phyloP scores from a whole-genome alignment of 1,139 yeast species.

The Candida sanyaensis region DNA sequence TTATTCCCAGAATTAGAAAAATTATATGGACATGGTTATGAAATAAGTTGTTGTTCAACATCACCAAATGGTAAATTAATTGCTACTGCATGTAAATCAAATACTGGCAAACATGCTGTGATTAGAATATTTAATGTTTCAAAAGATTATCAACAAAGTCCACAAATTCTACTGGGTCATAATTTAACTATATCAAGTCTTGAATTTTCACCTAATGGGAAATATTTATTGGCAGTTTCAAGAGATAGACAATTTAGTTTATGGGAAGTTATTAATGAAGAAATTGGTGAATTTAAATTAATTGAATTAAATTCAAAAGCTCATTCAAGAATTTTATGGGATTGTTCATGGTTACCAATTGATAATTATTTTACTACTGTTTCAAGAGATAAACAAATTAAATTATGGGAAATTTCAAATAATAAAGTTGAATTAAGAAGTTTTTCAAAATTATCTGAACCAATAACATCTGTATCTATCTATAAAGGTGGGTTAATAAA shows the following conservation, averaged over 20 bases:
- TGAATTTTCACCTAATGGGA: slow-evolving; percentile 72
- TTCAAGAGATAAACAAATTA: slow-evolving; percentile 81
- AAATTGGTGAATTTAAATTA: slow-evolving; percentile 41
- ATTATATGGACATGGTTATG: slow-evolving; percentile 96
- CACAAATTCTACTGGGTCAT: slow-evolving; percentile 57
- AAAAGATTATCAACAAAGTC: slow-evolving; percentile 42
- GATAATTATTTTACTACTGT: slow-evolving; percentile 67
- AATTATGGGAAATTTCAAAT: slow-evolving; percentile 57
- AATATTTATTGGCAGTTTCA: slow-evolving; percentile 74
- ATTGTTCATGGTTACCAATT: slow-evolving; percentile 70
- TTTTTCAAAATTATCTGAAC: slow-evolving; percentile 43
- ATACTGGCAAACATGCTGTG: slow-evolving; percentile 81
- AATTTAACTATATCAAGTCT: slow-evolving; percentile 83
- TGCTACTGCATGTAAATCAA: slow-evolving; percentile 93
- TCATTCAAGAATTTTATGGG: slow-evolving; percentile 94
- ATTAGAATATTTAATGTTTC: slow-evolving; percentile 69
- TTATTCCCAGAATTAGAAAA: slow-evolving; percentile 95
- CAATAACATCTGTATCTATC: slow-evolving; percentile 77
- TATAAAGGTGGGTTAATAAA: slow-evolving; percentile 21
- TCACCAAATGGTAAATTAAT: slow-evolving; percentile 65
- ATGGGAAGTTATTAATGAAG: slow-evolving; percentile 58
- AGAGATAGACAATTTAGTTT: slow-evolving; percentile 87
- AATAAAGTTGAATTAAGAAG: slow-evolving; percentile 28
- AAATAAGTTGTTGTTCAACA: slow-evolving; percentile 76
- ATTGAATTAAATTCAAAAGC: slow-evolving; percentile 64